Conservation (phyloP, 805 yeast genomes). For the Phaffomyces thermotolerans region DNA sequence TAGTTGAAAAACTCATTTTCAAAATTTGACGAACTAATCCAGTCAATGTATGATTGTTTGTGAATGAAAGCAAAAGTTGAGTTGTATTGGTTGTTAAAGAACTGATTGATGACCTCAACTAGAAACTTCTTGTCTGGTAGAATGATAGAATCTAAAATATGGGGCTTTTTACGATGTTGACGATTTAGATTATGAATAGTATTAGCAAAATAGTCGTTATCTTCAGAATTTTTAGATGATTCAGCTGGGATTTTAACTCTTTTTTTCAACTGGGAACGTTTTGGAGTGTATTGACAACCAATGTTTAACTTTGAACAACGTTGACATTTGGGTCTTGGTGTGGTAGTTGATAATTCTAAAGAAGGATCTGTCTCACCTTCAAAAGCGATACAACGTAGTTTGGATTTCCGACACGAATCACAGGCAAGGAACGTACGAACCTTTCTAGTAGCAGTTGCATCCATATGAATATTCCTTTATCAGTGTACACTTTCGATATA, state of each 20-base stretch:
- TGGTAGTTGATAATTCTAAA: neutral
- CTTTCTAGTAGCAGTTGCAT: neutral
- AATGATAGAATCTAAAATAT: conserved; percentile 9
- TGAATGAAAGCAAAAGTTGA: conserved; percentile 10
- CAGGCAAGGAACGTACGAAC: conserved; percentile 12
- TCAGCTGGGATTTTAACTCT: neutral
- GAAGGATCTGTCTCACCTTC: neutral
- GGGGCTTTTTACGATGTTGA: conserved; percentile 7
- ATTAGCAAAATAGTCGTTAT: conserved; percentile 3
- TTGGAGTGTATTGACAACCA: conserved; percentile 12
- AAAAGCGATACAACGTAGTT: conserved; percentile 7
- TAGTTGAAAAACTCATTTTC: conserved; percentile 11
- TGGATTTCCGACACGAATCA: conserved; percentile 12
- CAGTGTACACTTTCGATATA: neutral
- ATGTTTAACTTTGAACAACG: conserved; percentile 7
- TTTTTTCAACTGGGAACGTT: conserved; percentile 11
- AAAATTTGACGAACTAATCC: conserved; percentile 7
- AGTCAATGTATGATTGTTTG: conserved; percentile 5
- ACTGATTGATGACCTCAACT: conserved; percentile 2
- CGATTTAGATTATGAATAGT: conserved; percentile 10
- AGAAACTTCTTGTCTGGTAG: conserved; percentile 7
- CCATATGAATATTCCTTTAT: neutral
- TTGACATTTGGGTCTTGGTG: conserved; percentile 5
- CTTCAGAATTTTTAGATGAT: neutral
- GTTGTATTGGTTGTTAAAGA: conserved; percentile 8